Evolutionary conservation across 2,329 filamentous ascomycete genomes (phyloP).

Genomic region (Talaromyces sp.): DNA sequence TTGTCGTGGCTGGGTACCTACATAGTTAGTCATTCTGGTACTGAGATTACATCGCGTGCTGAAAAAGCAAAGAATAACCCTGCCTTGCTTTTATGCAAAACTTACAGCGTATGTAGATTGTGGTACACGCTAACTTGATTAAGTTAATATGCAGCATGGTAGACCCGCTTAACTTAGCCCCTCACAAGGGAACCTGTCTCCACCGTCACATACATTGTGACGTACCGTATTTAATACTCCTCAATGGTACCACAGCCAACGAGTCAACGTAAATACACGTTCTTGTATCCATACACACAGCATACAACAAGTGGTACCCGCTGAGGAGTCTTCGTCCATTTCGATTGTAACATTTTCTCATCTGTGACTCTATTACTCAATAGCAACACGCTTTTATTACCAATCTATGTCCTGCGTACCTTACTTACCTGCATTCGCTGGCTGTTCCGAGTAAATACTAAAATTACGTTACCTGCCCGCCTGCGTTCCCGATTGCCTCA

Average conservation of each 20-base stretch:
- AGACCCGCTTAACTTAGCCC: not conserved
- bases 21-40: not conserved
- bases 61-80: not conserved
- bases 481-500: slow-evolving; percentile 13
- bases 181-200: not conserved
- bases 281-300: not conserved
- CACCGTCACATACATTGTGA: not conserved
- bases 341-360: not conserved
- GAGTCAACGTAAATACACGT: not conserved
- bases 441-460: not conserved
- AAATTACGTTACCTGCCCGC: not conserved
- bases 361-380: not conserved
- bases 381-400: slow-evolving; percentile 2
- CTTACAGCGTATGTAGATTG: not conserved
- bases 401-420: not conserved
- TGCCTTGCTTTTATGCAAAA: slow-evolving; percentile 4
- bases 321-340: slow-evolving; percentile 7
- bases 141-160: not conserved
- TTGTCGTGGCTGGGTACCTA: not conserved
- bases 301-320: slow-evolving; percentile 4
- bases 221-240: not conserved
- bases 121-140: not conserved
- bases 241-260: not conserved
- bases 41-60: not conserved
- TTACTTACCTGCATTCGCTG: slow-evolving; percentile 1